These are phyloP conservation scores for Saussurea involucrata DNA, from an alignment of 129 eudicot species.

Conservation along the genomic window DNA sequence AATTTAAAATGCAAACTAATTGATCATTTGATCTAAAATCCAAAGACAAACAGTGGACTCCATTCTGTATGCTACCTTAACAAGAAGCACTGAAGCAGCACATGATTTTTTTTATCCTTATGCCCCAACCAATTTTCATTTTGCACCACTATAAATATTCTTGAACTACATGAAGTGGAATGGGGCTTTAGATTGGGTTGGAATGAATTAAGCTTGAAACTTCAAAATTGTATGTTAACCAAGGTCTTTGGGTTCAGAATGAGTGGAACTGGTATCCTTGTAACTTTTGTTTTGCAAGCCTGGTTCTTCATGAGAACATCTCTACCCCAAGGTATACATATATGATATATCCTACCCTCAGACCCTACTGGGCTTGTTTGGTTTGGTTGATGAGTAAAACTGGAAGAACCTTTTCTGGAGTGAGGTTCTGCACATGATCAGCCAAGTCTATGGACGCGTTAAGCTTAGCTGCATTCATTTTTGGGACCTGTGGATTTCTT, in stretches of 20 bases:
- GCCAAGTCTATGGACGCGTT: not conserved
- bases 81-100: not conserved
- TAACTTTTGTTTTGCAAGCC: not conserved
- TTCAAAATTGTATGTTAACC: not conserved
- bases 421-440: slow-evolving; percentile 2
- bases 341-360: not conserved
- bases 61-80: not conserved
- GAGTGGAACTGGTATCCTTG: not conserved
- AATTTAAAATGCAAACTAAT: not conserved
- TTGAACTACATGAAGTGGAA: not conserved
- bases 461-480: not conserved
- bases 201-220: not conserved
- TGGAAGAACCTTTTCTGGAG: not conserved
- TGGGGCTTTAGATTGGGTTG: not conserved
- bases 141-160: not conserved
- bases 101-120: not conserved
- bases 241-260: slow-evolving; percentile 1
- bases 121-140: not conserved
- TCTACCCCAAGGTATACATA: not conserved
- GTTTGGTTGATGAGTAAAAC: not conserved
- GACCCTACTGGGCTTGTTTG: not conserved
- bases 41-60: not conserved
- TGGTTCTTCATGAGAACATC: not conserved
- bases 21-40: not conserved
- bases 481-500: not conserved